Conservation (phyloP, 1,284 basidiomycete species). For the Thelephora terrestris region DNA sequence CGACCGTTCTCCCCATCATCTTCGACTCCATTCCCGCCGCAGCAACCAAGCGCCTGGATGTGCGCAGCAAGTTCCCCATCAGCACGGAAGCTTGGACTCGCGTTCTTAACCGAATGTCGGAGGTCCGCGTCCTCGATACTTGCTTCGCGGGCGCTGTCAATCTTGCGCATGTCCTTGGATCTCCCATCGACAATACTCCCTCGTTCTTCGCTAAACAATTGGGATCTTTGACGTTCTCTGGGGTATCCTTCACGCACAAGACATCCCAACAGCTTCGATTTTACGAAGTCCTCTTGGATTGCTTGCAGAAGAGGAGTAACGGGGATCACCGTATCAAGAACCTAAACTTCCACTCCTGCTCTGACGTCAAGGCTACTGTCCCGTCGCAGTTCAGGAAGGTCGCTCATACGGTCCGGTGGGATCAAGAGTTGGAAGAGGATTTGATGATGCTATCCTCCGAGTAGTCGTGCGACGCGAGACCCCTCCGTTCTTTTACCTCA, state of each 20-base stretch:
- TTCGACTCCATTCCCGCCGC: not conserved
- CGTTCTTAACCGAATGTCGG: not conserved
- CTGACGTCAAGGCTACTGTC: not conserved
- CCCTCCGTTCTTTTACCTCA: too few relatives aligned
- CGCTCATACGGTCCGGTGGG: not conserved
- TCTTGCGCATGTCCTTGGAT: not conserved
- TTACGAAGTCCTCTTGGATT: not conserved
- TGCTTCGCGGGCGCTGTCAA: not conserved
- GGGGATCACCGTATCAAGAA: not conserved
- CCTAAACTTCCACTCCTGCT: not conserved
- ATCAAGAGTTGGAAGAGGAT: not conserved
- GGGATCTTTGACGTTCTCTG: not conserved
- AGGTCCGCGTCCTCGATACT: not conserved
- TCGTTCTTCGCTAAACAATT: not conserved
- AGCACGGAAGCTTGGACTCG: not conserved
- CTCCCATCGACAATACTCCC: not conserved
- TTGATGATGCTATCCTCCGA: too few relatives aligned
- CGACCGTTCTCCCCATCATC: not conserved
- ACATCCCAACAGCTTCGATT: not conserved
- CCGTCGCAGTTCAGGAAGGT: not conserved
- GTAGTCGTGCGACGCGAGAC: too few relatives aligned
- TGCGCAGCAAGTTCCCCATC: not conserved
- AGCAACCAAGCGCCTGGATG: not conserved
- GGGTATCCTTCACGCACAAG: not conserved
- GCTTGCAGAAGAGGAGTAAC: slow-evolving; percentile 1